Percentiles rank a stretch among this genome's conserved stretches.
phyloP scores from a whole-genome alignment of 495 filamentous ascomycete species.

The Pyrenula massariospora region DNA sequence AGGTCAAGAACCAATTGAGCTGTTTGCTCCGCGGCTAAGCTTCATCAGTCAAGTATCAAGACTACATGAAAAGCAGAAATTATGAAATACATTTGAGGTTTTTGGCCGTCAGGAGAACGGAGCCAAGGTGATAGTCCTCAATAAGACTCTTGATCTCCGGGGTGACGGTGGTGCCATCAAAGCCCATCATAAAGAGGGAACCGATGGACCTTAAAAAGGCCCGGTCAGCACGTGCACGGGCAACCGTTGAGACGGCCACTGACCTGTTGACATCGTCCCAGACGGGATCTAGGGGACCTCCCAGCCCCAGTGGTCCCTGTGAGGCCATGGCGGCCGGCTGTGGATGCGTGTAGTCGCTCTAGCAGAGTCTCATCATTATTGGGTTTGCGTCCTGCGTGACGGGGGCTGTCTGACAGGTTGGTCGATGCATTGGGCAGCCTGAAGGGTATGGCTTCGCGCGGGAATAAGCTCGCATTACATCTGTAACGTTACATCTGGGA shows the following conservation, averaged over 20 bases:
- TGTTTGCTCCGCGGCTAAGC: constrained; percentile 67
- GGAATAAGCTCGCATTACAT: background rate
- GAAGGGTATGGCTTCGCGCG: background rate
- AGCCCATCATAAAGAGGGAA: constrained; percentile 92
- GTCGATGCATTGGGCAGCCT: background rate
- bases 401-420: background rate
- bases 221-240: constrained; percentile 19
- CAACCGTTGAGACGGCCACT: constrained; percentile 4
- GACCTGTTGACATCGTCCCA: constrained; percentile 38
- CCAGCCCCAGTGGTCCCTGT: constrained; percentile 28
- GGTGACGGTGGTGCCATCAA: constrained; percentile 80
- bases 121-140: constrained; percentile 71
- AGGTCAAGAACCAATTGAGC: constrained; percentile 71
- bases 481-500: background rate
- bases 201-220: constrained; percentile 48
- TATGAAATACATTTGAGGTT: constrained; percentile 67
- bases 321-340: constrained; percentile 32
- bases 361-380: background rate
- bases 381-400: background rate
- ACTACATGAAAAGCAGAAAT: too few relatives aligned
- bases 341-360: background rate
- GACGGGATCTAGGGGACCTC: constrained; percentile 27
- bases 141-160: constrained; percentile 77
- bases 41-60: constrained; percentile 1
- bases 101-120: constrained; percentile 78